These are phyloP conservation scores for Saprolegnia diclina DNA, from an alignment of 352 stramenopile genomes.

Conservation along the genomic window DNA sequence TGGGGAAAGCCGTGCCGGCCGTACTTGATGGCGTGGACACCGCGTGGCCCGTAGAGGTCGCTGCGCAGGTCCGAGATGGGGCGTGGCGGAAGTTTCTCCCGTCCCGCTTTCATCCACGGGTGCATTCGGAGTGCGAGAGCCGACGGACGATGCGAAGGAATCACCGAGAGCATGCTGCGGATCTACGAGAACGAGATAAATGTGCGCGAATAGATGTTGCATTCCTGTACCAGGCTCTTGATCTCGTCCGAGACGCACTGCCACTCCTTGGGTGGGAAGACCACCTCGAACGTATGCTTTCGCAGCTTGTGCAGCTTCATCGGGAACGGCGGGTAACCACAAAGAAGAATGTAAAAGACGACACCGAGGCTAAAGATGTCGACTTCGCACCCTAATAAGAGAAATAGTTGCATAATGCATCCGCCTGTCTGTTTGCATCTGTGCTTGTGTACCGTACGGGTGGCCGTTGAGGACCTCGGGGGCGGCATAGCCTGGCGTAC, in stretches of 20 bases:
- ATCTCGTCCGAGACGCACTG: slow-evolving; percentile 46
- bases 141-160: slow-evolving; percentile 54
- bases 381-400: slow-evolving; percentile 38
- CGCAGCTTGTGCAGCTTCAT: slow-evolving; percentile 83
- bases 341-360: slow-evolving; percentile 84
- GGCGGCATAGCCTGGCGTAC: slow-evolving; percentile 76
- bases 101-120: slow-evolving; percentile 57
- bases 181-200: slow-evolving; percentile 34
- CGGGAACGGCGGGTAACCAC: slow-evolving; percentile 80
- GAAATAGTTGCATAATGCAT: background rate
- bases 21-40: slow-evolving; percentile 77
- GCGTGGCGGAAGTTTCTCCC: slow-evolving; percentile 36
- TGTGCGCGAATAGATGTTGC: background rate
- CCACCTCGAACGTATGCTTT: slow-evolving; percentile 74
- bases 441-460: slow-evolving; percentile 47
- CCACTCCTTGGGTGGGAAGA: slow-evolving; percentile 81
- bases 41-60: slow-evolving; percentile 44
- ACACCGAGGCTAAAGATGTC: slow-evolving; percentile 88
- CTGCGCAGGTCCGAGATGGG: slow-evolving; percentile 29
- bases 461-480: slow-evolving; percentile 80
- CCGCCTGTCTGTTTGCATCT: background rate
- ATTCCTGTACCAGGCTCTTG: slow-evolving; percentile 48
- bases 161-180: slow-evolving; percentile 65
- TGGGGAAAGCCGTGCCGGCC: slow-evolving; percentile 68
- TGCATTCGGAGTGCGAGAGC: slow-evolving; percentile 52